These are phyloP conservation scores for Glycine latifolia DNA, from an alignment of 306 rosid genomes.

Conservation along the genomic window DNA sequence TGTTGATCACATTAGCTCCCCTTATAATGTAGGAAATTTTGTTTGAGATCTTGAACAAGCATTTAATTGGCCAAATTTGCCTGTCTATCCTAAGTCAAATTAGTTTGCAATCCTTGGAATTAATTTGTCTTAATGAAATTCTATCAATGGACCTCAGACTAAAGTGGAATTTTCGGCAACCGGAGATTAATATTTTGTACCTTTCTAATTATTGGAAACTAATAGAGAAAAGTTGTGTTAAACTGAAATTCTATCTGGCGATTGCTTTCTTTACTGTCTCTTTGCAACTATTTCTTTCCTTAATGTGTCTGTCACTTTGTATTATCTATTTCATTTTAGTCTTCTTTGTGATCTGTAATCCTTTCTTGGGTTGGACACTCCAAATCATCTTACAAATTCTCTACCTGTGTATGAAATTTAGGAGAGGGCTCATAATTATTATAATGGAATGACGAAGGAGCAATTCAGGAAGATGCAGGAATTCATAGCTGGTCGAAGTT, in stretches of 20 bases:
- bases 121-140: not conserved
- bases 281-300: not conserved
- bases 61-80: not conserved
- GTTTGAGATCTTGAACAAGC: not conserved
- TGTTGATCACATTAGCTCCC: not conserved
- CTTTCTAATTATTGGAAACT: slow-evolving; percentile 2
- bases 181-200: not conserved
- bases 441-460: slow-evolving; percentile 86
- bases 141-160: not conserved
- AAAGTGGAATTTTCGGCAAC: not conserved
- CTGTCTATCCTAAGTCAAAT: not conserved
- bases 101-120: not conserved
- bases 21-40: not conserved
- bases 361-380: not conserved
- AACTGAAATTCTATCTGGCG: not conserved
- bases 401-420: slow-evolving; percentile 39
- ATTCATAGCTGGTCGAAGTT: slow-evolving; percentile 81
- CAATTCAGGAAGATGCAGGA: slow-evolving; percentile 91
- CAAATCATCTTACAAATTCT: slow-evolving; percentile 3
- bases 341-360: not conserved
- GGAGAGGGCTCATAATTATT: slow-evolving; percentile 85
- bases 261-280: not conserved
- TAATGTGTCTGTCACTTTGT: not conserved
- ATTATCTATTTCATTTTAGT: not conserved
- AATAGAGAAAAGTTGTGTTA: not conserved